Base-by-base conservation (phyloP, 2,329 filamentous ascomycete genomes). In the Fusarium solani-melongenae region DNA sequence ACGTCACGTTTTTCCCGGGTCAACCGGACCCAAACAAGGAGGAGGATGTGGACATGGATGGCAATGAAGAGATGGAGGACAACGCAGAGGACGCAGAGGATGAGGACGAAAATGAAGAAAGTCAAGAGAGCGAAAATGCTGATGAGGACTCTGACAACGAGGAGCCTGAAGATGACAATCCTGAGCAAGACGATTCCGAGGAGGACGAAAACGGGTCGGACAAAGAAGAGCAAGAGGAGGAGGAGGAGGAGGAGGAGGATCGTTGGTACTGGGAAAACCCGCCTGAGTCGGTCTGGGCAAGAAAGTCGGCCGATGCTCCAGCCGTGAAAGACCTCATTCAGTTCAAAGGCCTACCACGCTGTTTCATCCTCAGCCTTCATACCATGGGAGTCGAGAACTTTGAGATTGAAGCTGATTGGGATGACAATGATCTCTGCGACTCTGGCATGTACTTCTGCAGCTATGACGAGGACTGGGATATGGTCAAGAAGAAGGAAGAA, bases 231-330 rank as follows among this genome's bases (percentile, higher is more conserved):
- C 14, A 60, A 22, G 5, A 17, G 10, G 57, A 10, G 9, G 10
- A 38, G 14, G 36, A 29, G 6, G 38, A 31, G 27, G 46, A 53
- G 12, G 46, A 53, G 20, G 46, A 46, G 41, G 22, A 53, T n/a
- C 17, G 27, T 1, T 49, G 56, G 64, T 62, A 72, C 22, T 62
- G 56, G 44, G n/a, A n/a, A 15, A 33, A 11, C 0, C 62, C 39
- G 7, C 69, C 70, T 0, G 57, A 38, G 7, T 72, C 69, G 15
- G 66, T 70, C 22, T 70, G 69, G 69, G 62, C 69, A 1, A 38
- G 61, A 11, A 22, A 57, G 22, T 41, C 20, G 20, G 14, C 31
- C 17, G 58, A 70, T 12, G 27, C 24, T 3, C 10, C 24, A 11
- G 3, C 20, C 6, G 10, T 72, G 0, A 59, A 61, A 11, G n/a